These are phyloP conservation scores for Dipsacomyces acuminosporus DNA, from an alignment of 371 early-diverging fungal species.

Conservation along the genomic window DNA sequence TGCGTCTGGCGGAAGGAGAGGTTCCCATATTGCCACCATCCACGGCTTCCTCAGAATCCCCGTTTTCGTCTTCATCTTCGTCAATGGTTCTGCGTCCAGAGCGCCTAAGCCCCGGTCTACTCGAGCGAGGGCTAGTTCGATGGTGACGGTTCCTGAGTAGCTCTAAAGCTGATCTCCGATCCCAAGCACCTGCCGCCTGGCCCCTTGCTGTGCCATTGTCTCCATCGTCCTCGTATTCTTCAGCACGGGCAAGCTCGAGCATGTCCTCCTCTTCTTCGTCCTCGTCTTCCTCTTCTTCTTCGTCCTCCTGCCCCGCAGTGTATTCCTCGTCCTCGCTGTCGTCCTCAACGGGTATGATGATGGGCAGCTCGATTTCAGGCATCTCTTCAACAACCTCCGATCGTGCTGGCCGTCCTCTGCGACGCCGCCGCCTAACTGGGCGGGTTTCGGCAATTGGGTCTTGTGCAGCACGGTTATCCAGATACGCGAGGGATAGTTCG, in stretches of 20 bases:
- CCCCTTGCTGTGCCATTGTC: neutral
- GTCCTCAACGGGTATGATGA: slow-evolving; percentile 45
- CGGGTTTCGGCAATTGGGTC: slow-evolving; percentile 22
- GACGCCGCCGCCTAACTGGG: slow-evolving; percentile 16
- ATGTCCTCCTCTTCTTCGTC: slow-evolving; percentile 40
- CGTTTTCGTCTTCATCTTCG: slow-evolving; percentile 10
- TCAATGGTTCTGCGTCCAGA: slow-evolving; percentile 10
- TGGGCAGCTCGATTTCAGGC: slow-evolving; percentile 35
- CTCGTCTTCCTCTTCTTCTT: slow-evolving; percentile 48
- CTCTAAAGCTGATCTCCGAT: slow-evolving; percentile 24
- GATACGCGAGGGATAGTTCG: slow-evolving; percentile 23
- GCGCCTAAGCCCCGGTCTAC: neutral
- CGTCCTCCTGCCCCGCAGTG: slow-evolving; percentile 51
- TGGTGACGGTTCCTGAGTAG: slow-evolving; percentile 31
- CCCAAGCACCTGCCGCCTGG: slow-evolving; percentile 1
- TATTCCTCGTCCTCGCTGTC: slow-evolving; percentile 50
- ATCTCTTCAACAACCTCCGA: slow-evolving; percentile 33
- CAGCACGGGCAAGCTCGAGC: slow-evolving; percentile 37
- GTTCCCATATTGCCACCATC: no score
- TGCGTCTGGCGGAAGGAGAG: no score
- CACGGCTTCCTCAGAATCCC: slow-evolving; percentile 1
- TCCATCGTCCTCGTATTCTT: slow-evolving; percentile 48
- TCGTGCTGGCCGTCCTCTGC: slow-evolving; percentile 10
- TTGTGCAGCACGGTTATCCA: slow-evolving; percentile 25
- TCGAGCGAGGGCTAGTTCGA: slow-evolving; percentile 7